Evolutionary conservation across 352 stramenopile genomes (phyloP), one percentile per base, ranked within the genome.

Genomic region (Phytopythium kandeliae): DNA sequence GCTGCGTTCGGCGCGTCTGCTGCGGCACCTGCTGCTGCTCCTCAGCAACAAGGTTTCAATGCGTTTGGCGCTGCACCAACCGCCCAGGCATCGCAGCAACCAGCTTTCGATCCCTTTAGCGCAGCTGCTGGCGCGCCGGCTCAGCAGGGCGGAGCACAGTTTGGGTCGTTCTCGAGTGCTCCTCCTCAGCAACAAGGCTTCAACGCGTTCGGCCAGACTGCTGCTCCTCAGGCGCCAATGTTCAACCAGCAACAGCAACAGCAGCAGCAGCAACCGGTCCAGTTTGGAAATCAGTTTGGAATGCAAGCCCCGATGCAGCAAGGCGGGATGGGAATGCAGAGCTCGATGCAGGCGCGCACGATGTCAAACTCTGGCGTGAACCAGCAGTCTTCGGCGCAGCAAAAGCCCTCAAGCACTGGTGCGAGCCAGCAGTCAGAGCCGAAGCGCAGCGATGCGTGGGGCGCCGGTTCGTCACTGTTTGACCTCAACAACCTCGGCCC

Each of bases 391-490:
- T n/a, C n/a, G n/a, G 40, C 7, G 2, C 57, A 65, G 15, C 33
- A 35, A 34, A 38, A 22, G n/a, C n/a, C 34, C 11, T 54, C 67
- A 25, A 73, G 58, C 34, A 62, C 58, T n/a, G 59, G 49, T 22
- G 47, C 63, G 11, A 51, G 33, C 12, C 52, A 51, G n/a, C 60
- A 63, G 43, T 57, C 60, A 13, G 67, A 86, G n/a, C 75, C 68
- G 37, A 71, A 77, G 54, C 74, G 71, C 28, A 88, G 80, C 46
- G 81, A 92, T 43, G 81, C 81, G 4, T 92, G 81, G 81, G 81
- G 81, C 43, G 81, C 81, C 60, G 81, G 81, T 10, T 92, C 81
- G 0, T 85, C 71, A 42, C 58, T 92, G 15, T 86, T 90, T 16
- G 67, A 92, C 51, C 62, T 92, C n/a, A 89, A 72, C 59, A 92